These are phyloP conservation scores for Austroboletus novae-zelandiae DNA, from an alignment of 1,284 basidiomycete species.

Conservation along the genomic window DNA sequence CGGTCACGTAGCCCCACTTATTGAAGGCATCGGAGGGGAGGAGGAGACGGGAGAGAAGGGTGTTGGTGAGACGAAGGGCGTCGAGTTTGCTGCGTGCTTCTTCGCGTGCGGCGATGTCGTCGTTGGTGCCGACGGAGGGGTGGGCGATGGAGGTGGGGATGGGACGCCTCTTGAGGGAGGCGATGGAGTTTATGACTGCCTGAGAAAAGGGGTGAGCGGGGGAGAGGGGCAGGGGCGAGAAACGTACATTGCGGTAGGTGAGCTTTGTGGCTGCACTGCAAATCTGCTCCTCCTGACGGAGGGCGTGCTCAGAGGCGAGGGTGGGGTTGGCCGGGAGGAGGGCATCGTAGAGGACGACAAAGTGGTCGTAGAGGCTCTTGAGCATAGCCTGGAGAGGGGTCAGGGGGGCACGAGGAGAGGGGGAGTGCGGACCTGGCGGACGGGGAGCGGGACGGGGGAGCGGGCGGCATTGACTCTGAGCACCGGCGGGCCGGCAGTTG, in stretches of 20 bases:
- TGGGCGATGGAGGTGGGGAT: slow-evolving; percentile 61
- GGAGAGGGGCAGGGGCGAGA: background rate
- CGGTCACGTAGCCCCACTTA: slow-evolving; percentile 70
- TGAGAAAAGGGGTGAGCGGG: slow-evolving; percentile 30
- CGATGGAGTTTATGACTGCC: slow-evolving; percentile 74
- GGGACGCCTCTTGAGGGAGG: slow-evolving; percentile 68
- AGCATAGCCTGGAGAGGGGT: slow-evolving; percentile 60
- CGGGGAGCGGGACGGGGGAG: slow-evolving; percentile 63
- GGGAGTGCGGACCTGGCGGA: slow-evolving; percentile 36
- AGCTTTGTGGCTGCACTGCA: slow-evolving; percentile 68
- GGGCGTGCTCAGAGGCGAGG: slow-evolving; percentile 70
- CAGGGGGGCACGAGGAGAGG: too few relatives aligned
- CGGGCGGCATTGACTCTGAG: slow-evolving; percentile 61
- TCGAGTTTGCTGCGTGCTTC: slow-evolving; percentile 60
- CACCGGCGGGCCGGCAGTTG: slow-evolving; percentile 55
- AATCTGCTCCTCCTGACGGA: slow-evolving; percentile 75
- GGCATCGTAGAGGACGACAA: slow-evolving; percentile 57
- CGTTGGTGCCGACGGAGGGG: slow-evolving; percentile 80
- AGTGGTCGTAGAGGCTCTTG: slow-evolving; percentile 69
- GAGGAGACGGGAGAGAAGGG: slow-evolving; percentile 56
- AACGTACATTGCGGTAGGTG: slow-evolving; percentile 74
- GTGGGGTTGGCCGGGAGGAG: slow-evolving; percentile 51
- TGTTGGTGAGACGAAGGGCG: slow-evolving; percentile 53
- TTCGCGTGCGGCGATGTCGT: slow-evolving; percentile 55
- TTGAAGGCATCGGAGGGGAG: slow-evolving; percentile 58